Evolutionary conservation across 1,139 yeast species (phyloP), one percentile per base, ranked within the genome.

Genomic region (Scheffersomyces parashehatae): DNA sequence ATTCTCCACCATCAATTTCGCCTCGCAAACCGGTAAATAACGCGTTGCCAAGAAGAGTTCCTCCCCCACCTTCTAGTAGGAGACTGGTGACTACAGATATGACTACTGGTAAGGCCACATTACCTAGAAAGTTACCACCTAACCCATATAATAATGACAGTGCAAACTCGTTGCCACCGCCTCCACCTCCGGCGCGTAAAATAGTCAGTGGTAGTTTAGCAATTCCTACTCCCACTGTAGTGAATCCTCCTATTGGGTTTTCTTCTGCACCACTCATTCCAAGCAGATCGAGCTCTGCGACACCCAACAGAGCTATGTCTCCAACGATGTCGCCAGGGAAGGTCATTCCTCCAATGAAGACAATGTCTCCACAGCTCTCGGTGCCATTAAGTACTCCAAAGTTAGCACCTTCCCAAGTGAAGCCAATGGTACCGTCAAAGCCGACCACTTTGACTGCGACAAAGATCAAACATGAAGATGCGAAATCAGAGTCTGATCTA

Each of bases 181-280:
- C 67, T n/a, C 68, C 70, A 1, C 55, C 57, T 15, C 36, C 63
- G 3, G 52, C 65, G 36, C 55, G 52, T 43, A 30, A 52, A 16
- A 20, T 20, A 5, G 26, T 20, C 8, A 36, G 46, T 11, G 16
- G 57, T 29, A 39, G 49, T 35, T 45, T 46, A 36, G 36, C 55
- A 35, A 5, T 39, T 8, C 14, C 40, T 35, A 15, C 37, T 3
- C 38, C 38, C 10, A 32, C 39, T 5, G 28, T 46, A 15, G 36
- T 41, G 16, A 49, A 38, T 14, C 44, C 48, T 7, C 74, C 75
- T 5, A 47, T 67, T 35, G 78, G 75, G 8, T 73, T 72, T 43
- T 59, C 73, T 4, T 51, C 70, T 0, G 59, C 73, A 0, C 77
- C 77, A 1, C 64, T 73, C 15, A 61, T 73, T 29, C 77, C 77